These are phyloP conservation scores for Santalum album DNA, from an alignment of 164 flowering plant genomes.

Conservation along the genomic window DNA sequence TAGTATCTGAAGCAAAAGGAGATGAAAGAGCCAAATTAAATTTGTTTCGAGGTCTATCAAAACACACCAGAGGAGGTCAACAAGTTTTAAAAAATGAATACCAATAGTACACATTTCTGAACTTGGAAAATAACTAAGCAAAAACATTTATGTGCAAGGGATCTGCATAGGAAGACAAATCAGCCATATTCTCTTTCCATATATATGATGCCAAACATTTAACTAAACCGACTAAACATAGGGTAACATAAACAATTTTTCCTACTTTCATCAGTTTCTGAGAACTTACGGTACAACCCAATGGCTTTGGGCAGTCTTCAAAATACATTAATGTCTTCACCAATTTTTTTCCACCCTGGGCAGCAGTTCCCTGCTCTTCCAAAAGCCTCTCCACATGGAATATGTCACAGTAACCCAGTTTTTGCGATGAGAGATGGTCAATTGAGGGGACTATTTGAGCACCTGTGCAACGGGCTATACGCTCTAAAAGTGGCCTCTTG, in stretches of 20 bases:
- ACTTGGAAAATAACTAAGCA: too few species aligned
- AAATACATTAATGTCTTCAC: conserved; percentile 84
- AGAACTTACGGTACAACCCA: conserved; percentile 83
- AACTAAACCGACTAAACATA: too few species aligned
- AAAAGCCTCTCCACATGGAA: conserved; percentile 70
- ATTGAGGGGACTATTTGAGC: conserved; percentile 88
- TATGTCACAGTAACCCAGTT: conserved; percentile 69
- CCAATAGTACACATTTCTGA: too few species aligned
- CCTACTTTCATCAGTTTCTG: not conserved
- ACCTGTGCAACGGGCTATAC: conserved; percentile 93
- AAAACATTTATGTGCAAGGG: too few species aligned
- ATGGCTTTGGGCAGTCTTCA: conserved; percentile 92
- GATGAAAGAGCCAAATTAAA: not conserved
- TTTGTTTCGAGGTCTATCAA: not conserved
- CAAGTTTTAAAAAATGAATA: not conserved
- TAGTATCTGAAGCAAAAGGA: conserved; percentile 49
- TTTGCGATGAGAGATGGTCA: conserved; percentile 72
- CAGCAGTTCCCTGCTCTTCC: conserved; percentile 82
- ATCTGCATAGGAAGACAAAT: not conserved
- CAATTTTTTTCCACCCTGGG: conserved; percentile 71
- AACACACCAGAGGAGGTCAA: not conserved
- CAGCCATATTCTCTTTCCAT: not conserved
- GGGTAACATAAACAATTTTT: too few species aligned
- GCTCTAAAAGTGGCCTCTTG: conserved; percentile 85
- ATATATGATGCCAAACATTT: too few species aligned